These are phyloP conservation scores for Rheum nobile DNA, from an alignment of 148 eudicot species.

Conservation along the genomic window DNA sequence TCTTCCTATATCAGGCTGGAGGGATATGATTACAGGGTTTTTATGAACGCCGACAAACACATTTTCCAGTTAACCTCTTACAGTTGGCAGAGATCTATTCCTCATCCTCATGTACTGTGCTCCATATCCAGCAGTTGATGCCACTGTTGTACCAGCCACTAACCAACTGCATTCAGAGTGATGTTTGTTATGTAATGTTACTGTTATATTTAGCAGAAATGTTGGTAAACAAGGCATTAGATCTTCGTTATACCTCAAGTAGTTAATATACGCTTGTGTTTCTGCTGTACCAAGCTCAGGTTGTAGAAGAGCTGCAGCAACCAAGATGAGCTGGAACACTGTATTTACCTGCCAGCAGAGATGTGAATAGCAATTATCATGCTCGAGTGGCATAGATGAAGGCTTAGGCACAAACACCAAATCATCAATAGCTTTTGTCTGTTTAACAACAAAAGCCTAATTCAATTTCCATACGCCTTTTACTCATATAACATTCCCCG, in stretches of 20 bases:
- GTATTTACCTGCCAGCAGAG: conserved; percentile 63
- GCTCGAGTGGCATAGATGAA: background rate
- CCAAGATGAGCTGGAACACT: conserved; percentile 64
- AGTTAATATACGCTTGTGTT: conserved; percentile 57
- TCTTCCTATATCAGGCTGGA: background rate
- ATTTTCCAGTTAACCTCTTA: conserved; percentile 17
- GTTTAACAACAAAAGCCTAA: background rate
- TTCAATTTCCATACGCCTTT: background rate
- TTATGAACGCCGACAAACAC: background rate
- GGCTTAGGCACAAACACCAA: background rate
- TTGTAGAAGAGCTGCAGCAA: conserved; percentile 87
- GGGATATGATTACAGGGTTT: background rate
- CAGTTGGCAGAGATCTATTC: conserved; percentile 20
- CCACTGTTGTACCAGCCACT: conserved; percentile 83
- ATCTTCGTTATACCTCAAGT: conserved; percentile 45
- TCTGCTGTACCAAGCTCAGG: conserved; percentile 76
- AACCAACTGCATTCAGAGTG: conserved; percentile 51
- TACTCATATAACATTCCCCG: background rate
- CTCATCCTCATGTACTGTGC: conserved; percentile 46
- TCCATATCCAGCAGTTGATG: conserved; percentile 86
- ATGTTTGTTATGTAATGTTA: background rate
- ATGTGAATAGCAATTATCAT: background rate
- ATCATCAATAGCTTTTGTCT: background rate
- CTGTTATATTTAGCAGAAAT: background rate
- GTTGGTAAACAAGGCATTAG: background rate